Evolutionary conservation across 1,139 yeast species (phyloP), one percentile per base, ranked within the genome.

Genomic region (Geotrichum phurueaensis): DNA sequence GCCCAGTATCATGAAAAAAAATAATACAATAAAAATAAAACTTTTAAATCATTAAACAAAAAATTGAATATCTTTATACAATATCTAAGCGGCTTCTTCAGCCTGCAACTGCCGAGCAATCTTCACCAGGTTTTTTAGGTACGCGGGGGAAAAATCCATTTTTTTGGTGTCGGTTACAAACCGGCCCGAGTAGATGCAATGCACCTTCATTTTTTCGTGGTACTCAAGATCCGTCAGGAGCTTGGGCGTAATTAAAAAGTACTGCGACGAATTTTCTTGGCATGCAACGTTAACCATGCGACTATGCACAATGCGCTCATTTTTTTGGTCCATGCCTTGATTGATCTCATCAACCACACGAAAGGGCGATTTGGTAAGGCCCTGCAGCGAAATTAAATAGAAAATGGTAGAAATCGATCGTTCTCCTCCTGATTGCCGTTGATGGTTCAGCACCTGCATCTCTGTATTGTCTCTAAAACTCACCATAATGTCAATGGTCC

Each of bases 291-390:
- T 85, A 2, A 94, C 97, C 81, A 95, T 86, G 65, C 89, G 83
- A 65, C 84, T 82, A 70, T 94, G 97, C 2, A 96, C 95, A 76
- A 84, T 81, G 65, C 95, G 83, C 73, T 95, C 99, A 70, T 94
- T 94, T 63, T 83, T 83, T 9, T 96, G 90, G 75, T 95, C 99
- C 98, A 95, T 92, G 65, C 99, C 99, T 76, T 95, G 99, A 73
- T 95, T 95, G 65, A 95, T 95, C 76, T 95, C 99, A 74, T 95
- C 99, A 6, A 95, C 97, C 2, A 94, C 94, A 69, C 98, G 79
- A 70, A 95, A 90, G 10, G 99, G 99, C 0, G 97, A 91, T 51
- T 82, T 82, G 0, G 97, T 86, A 62, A 89, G 79, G n/a, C 92
- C 94, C 75, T 95, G 99, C 63, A 95, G 76, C 0, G 98, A 87